Conservation (phyloP, 257 asterid species). For the Solanum lycopersicoides region DNA sequence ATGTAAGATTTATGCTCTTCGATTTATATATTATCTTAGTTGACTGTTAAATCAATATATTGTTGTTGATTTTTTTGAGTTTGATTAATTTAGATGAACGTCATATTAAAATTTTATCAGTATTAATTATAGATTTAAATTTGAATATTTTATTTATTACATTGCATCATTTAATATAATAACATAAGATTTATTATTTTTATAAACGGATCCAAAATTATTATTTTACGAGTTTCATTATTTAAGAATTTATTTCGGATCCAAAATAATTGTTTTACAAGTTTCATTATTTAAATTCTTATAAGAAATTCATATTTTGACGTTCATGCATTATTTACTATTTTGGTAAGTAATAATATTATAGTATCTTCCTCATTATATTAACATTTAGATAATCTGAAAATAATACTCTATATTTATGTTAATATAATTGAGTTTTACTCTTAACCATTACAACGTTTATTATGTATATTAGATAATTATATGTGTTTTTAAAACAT, state of each 20-base stretch:
- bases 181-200: too few relatives aligned
- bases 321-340: background rate
- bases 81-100: background rate
- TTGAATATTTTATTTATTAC: background rate
- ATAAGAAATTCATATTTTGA: background rate
- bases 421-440: background rate
- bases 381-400: background rate
- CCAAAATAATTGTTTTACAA: background rate
- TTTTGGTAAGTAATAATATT: background rate
- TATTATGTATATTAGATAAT: background rate
- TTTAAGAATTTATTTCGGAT: background rate
- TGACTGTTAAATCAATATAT: background rate
- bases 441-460: background rate
- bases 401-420: background rate
- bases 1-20: background rate
- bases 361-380: background rate
- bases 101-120: background rate
- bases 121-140: background rate
- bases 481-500: background rate
- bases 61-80: too few relatives aligned
- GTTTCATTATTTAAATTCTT: background rate
- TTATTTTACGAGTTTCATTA: background rate
- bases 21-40: background rate
- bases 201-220: background rate
- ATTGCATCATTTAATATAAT: background rate